Percentiles rank a stretch among this genome's conserved stretches.
phyloP scores from a whole-genome alignment of 2,329 filamentous ascomycete species.

The Blumeriella jaapii region DNA sequence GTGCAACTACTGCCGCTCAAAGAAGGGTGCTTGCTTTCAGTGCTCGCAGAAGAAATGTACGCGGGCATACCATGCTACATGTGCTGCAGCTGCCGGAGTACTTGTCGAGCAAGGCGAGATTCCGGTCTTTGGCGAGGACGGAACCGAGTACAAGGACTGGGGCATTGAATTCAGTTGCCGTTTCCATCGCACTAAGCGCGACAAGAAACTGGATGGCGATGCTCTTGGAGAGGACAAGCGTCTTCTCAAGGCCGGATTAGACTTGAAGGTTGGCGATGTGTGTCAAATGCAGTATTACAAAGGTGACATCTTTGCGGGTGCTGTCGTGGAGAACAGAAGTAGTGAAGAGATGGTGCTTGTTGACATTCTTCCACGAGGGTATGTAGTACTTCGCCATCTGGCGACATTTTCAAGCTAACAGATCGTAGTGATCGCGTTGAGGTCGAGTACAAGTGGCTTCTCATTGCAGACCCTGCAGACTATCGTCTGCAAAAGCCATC shows the following conservation, averaged over 20 bases:
- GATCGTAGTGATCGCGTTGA: slow-evolving; percentile 56
- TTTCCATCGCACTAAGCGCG: slow-evolving; percentile 81
- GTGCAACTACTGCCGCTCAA: slow-evolving; percentile 88
- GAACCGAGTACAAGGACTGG: slow-evolving; percentile 82
- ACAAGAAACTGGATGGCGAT: slow-evolving; percentile 60
- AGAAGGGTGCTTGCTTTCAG: slow-evolving; percentile 92
- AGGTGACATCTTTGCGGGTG: slow-evolving; percentile 82
- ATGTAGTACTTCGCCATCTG: slow-evolving; percentile 30
- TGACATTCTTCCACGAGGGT: slow-evolving; percentile 77
- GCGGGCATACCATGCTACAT: slow-evolving; percentile 88
- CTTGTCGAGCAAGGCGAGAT: slow-evolving; percentile 81
- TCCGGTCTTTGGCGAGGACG: slow-evolving; percentile 79
- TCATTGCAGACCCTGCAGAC: slow-evolving; percentile 60
- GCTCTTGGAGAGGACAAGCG: slow-evolving; percentile 58
- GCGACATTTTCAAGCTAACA: slow-evolving; percentile 30
- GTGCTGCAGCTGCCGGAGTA: slow-evolving; percentile 82
- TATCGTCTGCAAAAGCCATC: slow-evolving; percentile 66
- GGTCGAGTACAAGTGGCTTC: slow-evolving; percentile 74
- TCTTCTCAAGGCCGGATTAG: slow-evolving; percentile 55
- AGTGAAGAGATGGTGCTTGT: slow-evolving; percentile 68
- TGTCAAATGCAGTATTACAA: slow-evolving; percentile 78
- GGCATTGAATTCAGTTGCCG: slow-evolving; percentile 90
- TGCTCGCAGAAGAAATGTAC: slow-evolving; percentile 93
- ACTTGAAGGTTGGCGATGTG: slow-evolving; percentile 60
- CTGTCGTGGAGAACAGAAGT: slow-evolving; percentile 71